These are phyloP conservation scores for Aristolochia californica DNA, from an alignment of 164 flowering plant genomes.

Conservation along the genomic window DNA sequence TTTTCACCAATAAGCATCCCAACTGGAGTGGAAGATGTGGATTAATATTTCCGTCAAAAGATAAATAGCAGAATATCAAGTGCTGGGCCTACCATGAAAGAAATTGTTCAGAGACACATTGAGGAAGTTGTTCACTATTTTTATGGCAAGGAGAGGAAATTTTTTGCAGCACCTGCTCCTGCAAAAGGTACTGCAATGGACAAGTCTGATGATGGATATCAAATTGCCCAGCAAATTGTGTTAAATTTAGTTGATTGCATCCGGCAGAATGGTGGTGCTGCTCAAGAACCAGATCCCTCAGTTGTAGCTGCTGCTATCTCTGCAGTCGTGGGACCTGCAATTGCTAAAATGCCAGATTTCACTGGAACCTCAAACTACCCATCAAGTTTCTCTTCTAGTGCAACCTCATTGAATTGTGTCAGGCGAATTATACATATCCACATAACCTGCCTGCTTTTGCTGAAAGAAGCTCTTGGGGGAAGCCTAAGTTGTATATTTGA, in stretches of 20 bases:
- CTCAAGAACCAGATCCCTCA: conserved; percentile 90
- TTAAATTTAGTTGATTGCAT: conserved; percentile 59
- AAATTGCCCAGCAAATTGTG: conserved; percentile 60
- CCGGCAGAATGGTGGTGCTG: conserved; percentile 87
- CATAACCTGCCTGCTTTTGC: conserved; percentile 58
- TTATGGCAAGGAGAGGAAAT: conserved; percentile 63
- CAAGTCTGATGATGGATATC: conserved; percentile 69
- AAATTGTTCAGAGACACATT: conserved; percentile 54
- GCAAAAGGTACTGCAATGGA: conserved; percentile 40
- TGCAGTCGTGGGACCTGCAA: conserved; percentile 70
- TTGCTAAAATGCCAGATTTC: conserved; percentile 62
- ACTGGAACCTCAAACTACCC: conserved; percentile 27
- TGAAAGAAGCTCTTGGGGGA: conserved; percentile 95
- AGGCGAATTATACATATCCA: conserved; percentile 55
- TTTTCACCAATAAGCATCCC: conserved; percentile 56
- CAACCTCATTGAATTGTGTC: conserved; percentile 41
- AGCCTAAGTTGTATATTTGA: conserved; percentile 90
- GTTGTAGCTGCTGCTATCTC: conserved; percentile 85
- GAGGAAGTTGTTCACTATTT: conserved; percentile 63
- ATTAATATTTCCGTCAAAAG: conserved; percentile 80
- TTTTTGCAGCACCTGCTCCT: conserved; percentile 24
- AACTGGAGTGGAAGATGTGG: conserved; percentile 72
- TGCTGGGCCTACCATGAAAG: conserved; percentile 74
- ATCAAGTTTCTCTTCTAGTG: conserved; percentile 30
- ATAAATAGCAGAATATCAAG: conserved; percentile 57